phyloP scores from a whole-genome alignment of 164 flowering plant genomes.

The Vitis rotundifolia region DNA sequence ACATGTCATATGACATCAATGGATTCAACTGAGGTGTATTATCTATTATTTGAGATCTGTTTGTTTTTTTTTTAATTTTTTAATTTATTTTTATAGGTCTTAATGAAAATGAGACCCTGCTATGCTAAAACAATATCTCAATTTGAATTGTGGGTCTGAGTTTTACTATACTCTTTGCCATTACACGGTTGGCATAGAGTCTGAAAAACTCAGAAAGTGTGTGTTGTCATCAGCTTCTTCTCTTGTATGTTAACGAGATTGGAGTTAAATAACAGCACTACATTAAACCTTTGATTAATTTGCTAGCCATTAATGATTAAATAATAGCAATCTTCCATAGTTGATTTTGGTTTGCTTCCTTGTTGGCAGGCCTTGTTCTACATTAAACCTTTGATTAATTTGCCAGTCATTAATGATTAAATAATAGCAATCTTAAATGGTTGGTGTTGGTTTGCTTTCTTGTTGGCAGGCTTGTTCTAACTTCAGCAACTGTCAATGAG shows the following conservation, averaged over 20 bases:
- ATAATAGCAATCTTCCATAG: not conserved
- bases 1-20: constrained; percentile 26
- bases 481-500: too few species aligned
- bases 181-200: constrained; percentile 27
- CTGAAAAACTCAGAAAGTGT: constrained; percentile 62
- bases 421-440: not conserved
- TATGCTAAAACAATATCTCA: not conserved
- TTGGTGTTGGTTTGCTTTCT: not conserved
- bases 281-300: constrained; percentile 11
- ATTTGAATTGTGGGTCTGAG: constrained; percentile 20
- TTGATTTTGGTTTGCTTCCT: not conserved
- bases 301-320: not conserved
- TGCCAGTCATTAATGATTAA: not conserved
- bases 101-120: not conserved
- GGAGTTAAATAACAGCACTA: constrained; percentile 79
- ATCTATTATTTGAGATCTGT: not conserved
- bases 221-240: constrained; percentile 90
- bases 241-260: constrained; percentile 33
- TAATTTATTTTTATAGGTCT: too few species aligned
- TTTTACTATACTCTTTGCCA: constrained; percentile 52
- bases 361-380: too few species aligned
- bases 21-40: constrained; percentile 34
- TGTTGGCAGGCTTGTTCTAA: too few species aligned
- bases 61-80: accelerated
- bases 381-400: constrained; percentile 10